A percentile compares a stretch with the other conserved stretches of the same genome.
Evolutionary conservation across 2,329 filamentous ascomycete species (phyloP).

Genomic region (Phoma sp.): DNA sequence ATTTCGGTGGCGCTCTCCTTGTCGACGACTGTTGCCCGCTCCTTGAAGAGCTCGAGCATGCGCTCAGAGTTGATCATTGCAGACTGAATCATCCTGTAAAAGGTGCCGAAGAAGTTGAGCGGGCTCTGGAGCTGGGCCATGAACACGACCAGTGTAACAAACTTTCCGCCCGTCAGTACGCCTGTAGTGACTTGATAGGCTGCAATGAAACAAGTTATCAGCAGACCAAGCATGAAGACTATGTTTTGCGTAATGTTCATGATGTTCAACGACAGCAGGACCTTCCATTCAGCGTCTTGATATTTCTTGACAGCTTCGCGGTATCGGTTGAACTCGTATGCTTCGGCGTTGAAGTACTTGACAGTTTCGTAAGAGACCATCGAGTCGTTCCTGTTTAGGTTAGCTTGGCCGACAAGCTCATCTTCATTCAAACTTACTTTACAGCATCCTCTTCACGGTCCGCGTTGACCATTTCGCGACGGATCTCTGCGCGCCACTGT

Average conservation of each 20-base stretch:
- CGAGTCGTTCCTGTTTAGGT: conserved; percentile 75
- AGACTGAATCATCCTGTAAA: conserved; percentile 94
- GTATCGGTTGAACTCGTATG: conserved; percentile 65
- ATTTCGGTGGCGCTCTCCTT: conserved; percentile 69
- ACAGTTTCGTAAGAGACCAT: conserved; percentile 95
- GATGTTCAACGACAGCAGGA: conserved; percentile 62
- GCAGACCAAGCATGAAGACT: conserved; percentile 68
- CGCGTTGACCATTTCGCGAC: conserved; percentile 92
- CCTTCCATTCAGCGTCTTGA: conserved; percentile 64
- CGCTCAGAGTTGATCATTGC: conserved; percentile 97
- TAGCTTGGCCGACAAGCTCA: conserved; percentile 19
- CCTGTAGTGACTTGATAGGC: conserved; percentile 72
- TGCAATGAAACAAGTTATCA: conserved; percentile 73
- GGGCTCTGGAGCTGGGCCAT: conserved; percentile 76
- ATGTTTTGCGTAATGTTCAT: conserved; percentile 69
- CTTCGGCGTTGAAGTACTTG: conserved; percentile 69
- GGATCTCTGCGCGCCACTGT: conserved; percentile 86
- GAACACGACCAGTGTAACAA: conserved; percentile 74
- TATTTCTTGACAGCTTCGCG: conserved; percentile 62
- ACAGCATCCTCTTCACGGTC: conserved; percentile 95
- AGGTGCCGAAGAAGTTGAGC: conserved; percentile 82
- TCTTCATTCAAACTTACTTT: conserved; percentile 62
- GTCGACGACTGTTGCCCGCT: conserved; percentile 90
- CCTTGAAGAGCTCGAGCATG: conserved; percentile 94
- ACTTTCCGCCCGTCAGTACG: conserved; percentile 68